Percentiles rank a stretch among this genome's conserved stretches.
Evolutionary conservation across 306 rosid species (phyloP).

Genomic region (Ceratonia siliqua): DNA sequence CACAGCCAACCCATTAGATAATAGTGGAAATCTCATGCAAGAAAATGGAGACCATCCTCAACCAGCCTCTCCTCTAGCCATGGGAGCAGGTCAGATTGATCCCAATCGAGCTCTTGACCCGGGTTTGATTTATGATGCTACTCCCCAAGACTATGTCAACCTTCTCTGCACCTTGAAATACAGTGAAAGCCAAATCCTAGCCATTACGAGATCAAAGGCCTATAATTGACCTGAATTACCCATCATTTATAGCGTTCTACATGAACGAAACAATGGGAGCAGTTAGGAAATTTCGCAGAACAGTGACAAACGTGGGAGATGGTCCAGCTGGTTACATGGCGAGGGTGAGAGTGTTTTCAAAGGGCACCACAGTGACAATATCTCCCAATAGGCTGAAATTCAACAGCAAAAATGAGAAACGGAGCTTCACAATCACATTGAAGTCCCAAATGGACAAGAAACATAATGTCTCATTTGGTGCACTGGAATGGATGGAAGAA

Average conservation of each 20-base stretch:
- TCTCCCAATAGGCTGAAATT: slow-evolving; percentile 40
- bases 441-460: slow-evolving; percentile 7
- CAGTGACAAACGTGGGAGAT: slow-evolving; percentile 53
- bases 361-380: slow-evolving; percentile 43
- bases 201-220: slow-evolving; percentile 40
- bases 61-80: slow-evolving; percentile 48
- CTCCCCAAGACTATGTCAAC: slow-evolving; percentile 55
- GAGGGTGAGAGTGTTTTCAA: slow-evolving; percentile 33
- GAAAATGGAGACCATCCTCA: slow-evolving; percentile 29
- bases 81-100: slow-evolving; percentile 55
- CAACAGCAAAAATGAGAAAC: slow-evolving; percentile 42
- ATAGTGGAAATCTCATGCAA: slow-evolving; percentile 21
- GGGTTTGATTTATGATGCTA: slow-evolving; percentile 52
- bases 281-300: slow-evolving; percentile 37
- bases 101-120: slow-evolving; percentile 60
- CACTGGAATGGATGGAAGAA: slow-evolving; percentile 42
- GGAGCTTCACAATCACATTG: slow-evolving; percentile 37
- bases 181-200: slow-evolving; percentile 36
- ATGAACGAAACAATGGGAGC: background rate
- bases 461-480: slow-evolving; percentile 28
- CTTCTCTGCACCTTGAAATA: slow-evolving; percentile 43
- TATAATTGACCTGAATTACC: slow-evolving; percentile 54
- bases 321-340: slow-evolving; percentile 44
- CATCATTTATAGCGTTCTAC: slow-evolving; percentile 45
- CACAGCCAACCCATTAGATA: slow-evolving; percentile 51